Percentiles rank a stretch among this genome's conserved stretches.
Evolutionary conservation across 306 rosid genomes (phyloP).

Genomic region (Astragalus glycyphyllos): DNA sequence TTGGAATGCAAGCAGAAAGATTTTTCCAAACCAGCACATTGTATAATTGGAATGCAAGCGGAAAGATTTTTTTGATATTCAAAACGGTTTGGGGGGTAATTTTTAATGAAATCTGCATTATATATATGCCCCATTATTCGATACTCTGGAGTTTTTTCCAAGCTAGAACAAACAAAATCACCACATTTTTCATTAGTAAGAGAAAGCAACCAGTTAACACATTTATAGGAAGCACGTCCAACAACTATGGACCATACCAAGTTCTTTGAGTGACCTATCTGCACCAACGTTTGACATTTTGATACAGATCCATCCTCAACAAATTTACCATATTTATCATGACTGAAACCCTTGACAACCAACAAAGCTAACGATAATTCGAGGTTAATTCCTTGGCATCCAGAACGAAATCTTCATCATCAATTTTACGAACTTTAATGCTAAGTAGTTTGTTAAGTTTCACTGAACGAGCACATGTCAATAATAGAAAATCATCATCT

Average conservation of each 20-base stretch:
- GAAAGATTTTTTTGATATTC: too few species aligned
- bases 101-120: neutral
- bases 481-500: neutral
- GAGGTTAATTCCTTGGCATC: neutral
- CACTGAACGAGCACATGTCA: neutral
- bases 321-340: neutral
- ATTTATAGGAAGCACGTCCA: too few species aligned
- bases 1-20: too few species aligned
- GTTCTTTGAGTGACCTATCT: neutral
- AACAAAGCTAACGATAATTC: neutral
- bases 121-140: neutral
- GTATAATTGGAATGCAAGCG: too few species aligned
- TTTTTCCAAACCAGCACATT: too few species aligned
- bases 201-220: too few species aligned
- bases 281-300: neutral
- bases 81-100: too few species aligned
- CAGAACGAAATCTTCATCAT: neutral
- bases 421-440: neutral
- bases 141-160: neutral
- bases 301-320: neutral
- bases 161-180: neutral
- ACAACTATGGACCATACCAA: neutral
- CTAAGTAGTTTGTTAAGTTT: neutral
- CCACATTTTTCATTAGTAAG: neutral
- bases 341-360: neutral